Base-by-base conservation (phyloP, 768 basidiomycete genomes). In the Leccinellum luteum region DNA sequence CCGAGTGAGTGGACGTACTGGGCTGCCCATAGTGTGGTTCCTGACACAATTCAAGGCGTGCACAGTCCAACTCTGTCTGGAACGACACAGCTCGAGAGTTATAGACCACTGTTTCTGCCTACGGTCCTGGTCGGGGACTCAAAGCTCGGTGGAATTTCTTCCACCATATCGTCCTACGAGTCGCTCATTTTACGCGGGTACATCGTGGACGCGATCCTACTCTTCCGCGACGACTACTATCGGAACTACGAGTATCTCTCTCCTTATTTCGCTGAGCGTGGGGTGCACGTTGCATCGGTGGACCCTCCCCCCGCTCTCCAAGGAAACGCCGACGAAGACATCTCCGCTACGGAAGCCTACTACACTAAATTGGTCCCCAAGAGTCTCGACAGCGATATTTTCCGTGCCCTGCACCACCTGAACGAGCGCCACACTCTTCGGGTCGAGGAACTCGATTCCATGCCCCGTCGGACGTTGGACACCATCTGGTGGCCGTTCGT, bases 401-500 rank as follows among this genome's bases (percentile, higher is more conserved):
- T 76, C 34, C 70, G 73, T 1, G 73, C 85, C 4, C 71, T 92
- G 3, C 70, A 76, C 4, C 79, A 85, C 63, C 74, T 98, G 25
- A 85, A 92, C 62, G 58, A 68, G 9, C 75, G 80, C 34, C 95
- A 98, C 71, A 59, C 67, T 0, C 64, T 70, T n/a, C 81, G 96
- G 6, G 70, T 97, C n/a, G 68, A 79, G 12, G 84, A 89, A 44
- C 81, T 98, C 8, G 81, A 85, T 50, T 81, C 87, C 1, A 92
- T 96, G 85, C 84, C 92, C 3, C 75, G 76, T 10, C 82, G 94
- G 35, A 87, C 94, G 1, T 75, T 90, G 45, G 80, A 93, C 53
- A 79, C 79, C 2, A 78, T 97, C 47, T 98, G 96, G 96, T 98
- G 94, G 93, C 96, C 96, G 0, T 98, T 98, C 68, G 92, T 94